A percentile compares a stretch with the other conserved stretches of the same genome.
These are phyloP conservation scores for Caryopteris hybrid DNA, from an alignment of 305 asterid species.

Conservation along the genomic window DNA sequence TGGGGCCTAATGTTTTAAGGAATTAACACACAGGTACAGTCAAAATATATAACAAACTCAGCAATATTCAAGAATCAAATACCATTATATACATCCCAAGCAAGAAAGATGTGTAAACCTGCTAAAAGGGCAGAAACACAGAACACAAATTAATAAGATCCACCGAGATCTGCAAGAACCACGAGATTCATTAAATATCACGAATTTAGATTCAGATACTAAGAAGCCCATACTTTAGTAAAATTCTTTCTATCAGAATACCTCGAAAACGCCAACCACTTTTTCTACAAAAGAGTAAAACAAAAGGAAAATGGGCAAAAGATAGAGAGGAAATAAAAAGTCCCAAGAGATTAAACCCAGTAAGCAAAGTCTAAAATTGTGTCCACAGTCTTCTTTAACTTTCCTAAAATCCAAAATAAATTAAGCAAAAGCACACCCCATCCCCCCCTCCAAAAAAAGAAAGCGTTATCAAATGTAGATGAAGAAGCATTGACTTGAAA, in stretches of 20 bases:
- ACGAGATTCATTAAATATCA: conserved; percentile 1
- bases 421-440: not conserved
- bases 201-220: conserved; percentile 1
- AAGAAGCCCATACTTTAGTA: not conserved
- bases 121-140: conserved; percentile 18
- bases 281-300: not conserved
- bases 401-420: not conserved
- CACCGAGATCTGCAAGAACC: conserved; percentile 36
- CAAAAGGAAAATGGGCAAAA: not conserved
- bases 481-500: conserved; percentile 24
- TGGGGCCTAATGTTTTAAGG: not conserved
- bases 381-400: not conserved
- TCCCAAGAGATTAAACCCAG: conserved; percentile 13
- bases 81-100: not conserved
- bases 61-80: not conserved
- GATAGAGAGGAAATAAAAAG: not conserved
- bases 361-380: conserved; percentile 16
- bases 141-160: conserved; percentile 7
- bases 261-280: conserved; percentile 16
- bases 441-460: not conserved
- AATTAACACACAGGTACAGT: not conserved
- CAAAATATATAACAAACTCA: not conserved
- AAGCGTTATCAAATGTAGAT: conserved; percentile 3
- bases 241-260: not conserved
- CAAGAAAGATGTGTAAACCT: conserved; percentile 18